Percentiles rank a stretch among this genome's conserved stretches.
Evolutionary conservation across 1,284 basidiomycete genomes (phyloP).

Genomic region (Xerocomus minutiporus): DNA sequence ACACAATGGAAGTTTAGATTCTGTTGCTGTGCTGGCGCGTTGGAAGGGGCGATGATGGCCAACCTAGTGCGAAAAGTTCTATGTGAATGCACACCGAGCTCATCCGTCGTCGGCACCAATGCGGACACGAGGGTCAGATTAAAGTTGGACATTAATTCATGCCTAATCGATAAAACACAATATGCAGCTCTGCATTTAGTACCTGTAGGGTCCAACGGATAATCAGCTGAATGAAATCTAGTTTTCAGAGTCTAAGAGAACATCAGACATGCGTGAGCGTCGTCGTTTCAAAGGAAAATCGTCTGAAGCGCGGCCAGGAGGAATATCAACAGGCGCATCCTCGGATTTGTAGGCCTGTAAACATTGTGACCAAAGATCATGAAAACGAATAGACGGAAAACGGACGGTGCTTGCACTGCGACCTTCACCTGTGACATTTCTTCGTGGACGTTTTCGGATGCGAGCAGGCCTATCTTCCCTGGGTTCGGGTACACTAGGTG

Average conservation of each 20-base stretch:
- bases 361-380: constrained; percentile 15
- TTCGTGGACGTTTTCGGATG: constrained; percentile 26
- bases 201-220: constrained; percentile 9
- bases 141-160: constrained; percentile 23
- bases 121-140: background rate
- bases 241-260: constrained; percentile 30
- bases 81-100: constrained; percentile 9
- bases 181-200: constrained; percentile 12
- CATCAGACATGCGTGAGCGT: constrained; percentile 36
- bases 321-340: constrained; percentile 22
- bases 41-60: too few relatives aligned
- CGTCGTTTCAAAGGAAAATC: constrained; percentile 37
- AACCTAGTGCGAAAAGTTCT: too few relatives aligned
- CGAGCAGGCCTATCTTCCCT: constrained; percentile 25
- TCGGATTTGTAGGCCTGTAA: constrained; percentile 28
- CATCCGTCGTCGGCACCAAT: constrained; percentile 10
- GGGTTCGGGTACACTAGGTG: constrained; percentile 6
- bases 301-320: constrained; percentile 21
- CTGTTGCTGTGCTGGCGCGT: too few relatives aligned
- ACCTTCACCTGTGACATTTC: constrained; percentile 16
- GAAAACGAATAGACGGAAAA: constrained; percentile 1
- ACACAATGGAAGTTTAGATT: too few relatives aligned
- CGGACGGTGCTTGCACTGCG: constrained; percentile 21
- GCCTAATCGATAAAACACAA: constrained; percentile 23
- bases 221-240: constrained; percentile 16